Base-by-base conservation (phyloP, 495 filamentous ascomycete genomes). In the Podospora conica region DNA sequence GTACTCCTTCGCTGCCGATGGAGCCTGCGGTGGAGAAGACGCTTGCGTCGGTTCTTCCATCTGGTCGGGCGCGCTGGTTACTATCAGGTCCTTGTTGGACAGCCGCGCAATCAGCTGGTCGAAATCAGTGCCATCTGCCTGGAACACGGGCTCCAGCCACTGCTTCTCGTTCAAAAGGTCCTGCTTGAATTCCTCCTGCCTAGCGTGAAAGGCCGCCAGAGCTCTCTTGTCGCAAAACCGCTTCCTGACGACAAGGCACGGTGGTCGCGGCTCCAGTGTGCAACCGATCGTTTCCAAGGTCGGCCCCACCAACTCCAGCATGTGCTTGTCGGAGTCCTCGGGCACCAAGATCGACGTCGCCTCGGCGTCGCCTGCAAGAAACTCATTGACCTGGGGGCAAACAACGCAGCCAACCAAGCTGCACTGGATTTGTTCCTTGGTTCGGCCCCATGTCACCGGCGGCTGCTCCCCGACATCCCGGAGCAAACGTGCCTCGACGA, bases 401-500 rank as follows among this genome's bases (percentile, higher is more conserved):
- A 48, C 5, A 48, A n/a, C 15, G 33, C 33, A 48, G 33, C 6
- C 6, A 2, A 27, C 2, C 3, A 3, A 3, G 25, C 33, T 18
- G 15, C 33, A 48, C 15, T 48, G 33, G 4, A 48, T 21, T 57
- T 22, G 31, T 1, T n/a, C 33, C 15, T 11, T 10, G 27, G 54
- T 23, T 4, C 55, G 56, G 7, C 29, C n/a, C 66, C 63, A 68
- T 6, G 9, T 53, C 29, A 12, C 24, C 55, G 22, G 55, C 8
- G 53, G 59, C 22, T 22, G 40, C 31, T 25, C 12, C 1, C 66
- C 64, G 15, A 68, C 64, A 48, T 53, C 55, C 12, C 59, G 58
- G 2, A 57, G n/a, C 23, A 68, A 21, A 25, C 65, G 65, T 7
- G 60, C 33, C 6, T 71, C 66, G 3, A 71, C 9, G 3, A 71